Evolutionary conservation across 2,329 filamentous ascomycete genomes (phyloP).

Genomic region (Thermomyces lanuginosus): DNA sequence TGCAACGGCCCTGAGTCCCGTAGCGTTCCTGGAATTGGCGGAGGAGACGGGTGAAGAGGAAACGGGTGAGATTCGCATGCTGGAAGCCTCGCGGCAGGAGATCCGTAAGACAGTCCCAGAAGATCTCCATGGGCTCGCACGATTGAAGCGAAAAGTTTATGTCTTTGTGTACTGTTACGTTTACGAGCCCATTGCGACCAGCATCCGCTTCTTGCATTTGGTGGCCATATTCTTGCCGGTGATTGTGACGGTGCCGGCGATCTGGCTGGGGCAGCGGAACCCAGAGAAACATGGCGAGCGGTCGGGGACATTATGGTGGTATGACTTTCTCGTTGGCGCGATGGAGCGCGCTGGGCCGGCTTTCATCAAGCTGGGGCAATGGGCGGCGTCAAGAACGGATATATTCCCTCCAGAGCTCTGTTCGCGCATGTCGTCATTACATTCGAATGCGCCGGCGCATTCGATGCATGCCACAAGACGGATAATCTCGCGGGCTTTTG

Average conservation of each 20-base stretch:
- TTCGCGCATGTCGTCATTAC: conserved; percentile 79
- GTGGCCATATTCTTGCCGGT: conserved; percentile 84
- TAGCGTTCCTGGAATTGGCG: conserved; percentile 42
- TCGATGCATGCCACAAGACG: conserved; percentile 62
- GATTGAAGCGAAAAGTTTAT: conserved; percentile 42
- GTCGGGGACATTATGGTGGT: conserved; percentile 84
- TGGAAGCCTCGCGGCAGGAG: conserved; percentile 64
- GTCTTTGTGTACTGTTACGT: conserved; percentile 47
- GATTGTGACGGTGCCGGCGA: conserved; percentile 57
- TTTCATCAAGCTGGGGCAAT: conserved; percentile 98
- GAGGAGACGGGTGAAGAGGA: conserved; percentile 33
- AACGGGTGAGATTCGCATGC: conserved; percentile 74
- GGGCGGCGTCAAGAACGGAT: conserved; percentile 89
- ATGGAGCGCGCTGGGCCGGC: conserved; percentile 92
- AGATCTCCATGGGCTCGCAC: conserved; percentile 42
- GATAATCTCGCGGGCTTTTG: conserved; percentile 69
- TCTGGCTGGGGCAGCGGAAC: conserved; percentile 59
- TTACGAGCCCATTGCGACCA: conserved; percentile 69
- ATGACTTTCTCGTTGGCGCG: conserved; percentile 63
- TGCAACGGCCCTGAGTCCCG: conserved; percentile 36
- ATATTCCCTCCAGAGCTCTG: conserved; percentile 93
- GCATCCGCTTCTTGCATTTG: conserved; percentile 72
- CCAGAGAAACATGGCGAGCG: conserved; percentile 56
- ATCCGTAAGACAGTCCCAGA: conserved; percentile 52
- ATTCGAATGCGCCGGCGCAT: conserved; percentile 88